Conservation (phyloP, 768 basidiomycete species). For the Leccinum imitatum region DNA sequence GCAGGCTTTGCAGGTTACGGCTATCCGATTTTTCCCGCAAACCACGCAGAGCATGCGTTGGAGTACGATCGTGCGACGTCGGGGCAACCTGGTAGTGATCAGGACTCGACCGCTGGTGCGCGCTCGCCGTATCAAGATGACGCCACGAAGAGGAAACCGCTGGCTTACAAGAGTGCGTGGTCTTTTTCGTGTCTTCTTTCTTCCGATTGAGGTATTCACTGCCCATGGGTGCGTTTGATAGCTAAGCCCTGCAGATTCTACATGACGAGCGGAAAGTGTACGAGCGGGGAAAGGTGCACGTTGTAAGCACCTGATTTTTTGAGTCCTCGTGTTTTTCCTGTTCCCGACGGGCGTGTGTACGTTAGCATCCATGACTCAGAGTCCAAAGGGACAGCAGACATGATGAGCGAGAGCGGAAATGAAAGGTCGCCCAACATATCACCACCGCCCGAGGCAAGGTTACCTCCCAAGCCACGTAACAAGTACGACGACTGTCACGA, state of each 20-base stretch:
- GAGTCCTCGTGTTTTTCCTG: neutral
- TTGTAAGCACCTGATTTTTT: slow-evolving; percentile 44
- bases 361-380: slow-evolving; percentile 46
- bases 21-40: slow-evolving; percentile 18
- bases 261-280: slow-evolving; percentile 44
- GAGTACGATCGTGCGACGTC: slow-evolving; percentile 13
- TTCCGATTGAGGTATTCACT: neutral
- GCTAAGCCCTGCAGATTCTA: slow-evolving; percentile 65
- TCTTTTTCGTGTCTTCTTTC: neutral
- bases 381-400: neutral
- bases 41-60: slow-evolving; percentile 8
- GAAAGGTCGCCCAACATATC: neutral
- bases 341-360: slow-evolving; percentile 1
- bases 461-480: slow-evolving; percentile 30
- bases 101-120: neutral
- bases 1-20: slow-evolving; percentile 9
- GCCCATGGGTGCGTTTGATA: slow-evolving; percentile 18
- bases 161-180: slow-evolving; percentile 32
- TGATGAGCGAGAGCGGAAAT: neutral
- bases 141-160: slow-evolving; percentile 15
- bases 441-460: slow-evolving; percentile 7
- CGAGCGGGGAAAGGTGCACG: slow-evolving; percentile 54
- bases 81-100: neutral
- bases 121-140: slow-evolving; percentile 16
- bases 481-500: slow-evolving; percentile 38